These are phyloP conservation scores for Neurospora sp. DNA, from an alignment of 2,329 filamentous ascomycete species.

Conservation along the genomic window DNA sequence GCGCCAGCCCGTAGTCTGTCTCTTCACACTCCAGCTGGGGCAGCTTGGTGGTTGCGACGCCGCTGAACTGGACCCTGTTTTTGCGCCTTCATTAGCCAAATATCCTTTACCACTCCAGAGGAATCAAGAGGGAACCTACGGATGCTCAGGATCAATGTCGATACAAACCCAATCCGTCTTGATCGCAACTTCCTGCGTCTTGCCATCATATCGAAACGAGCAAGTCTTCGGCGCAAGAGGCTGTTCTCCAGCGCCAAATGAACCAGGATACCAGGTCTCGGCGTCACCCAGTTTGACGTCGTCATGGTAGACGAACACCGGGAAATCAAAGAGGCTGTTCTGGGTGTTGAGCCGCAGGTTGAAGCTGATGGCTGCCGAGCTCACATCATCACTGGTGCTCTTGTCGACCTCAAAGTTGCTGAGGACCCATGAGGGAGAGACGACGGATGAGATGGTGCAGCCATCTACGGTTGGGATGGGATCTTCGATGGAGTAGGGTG, in stretches of 20 bases:
- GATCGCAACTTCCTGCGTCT: conserved; percentile 8
- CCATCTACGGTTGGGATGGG: conserved; percentile 13
- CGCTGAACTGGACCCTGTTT: conserved; percentile 15
- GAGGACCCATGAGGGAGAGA: conserved; percentile 14
- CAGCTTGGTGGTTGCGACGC: conserved; percentile 11
- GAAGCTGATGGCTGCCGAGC: conserved; percentile 10
- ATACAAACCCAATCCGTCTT: conserved; percentile 16
- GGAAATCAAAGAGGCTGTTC: conserved; percentile 13
- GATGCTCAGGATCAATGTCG: conserved; percentile 15
- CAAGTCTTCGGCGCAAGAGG: conserved; percentile 15
- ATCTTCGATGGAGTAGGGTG: conserved; percentile 17
- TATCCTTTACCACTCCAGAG: not conserved
- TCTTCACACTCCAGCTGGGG: conserved; percentile 9
- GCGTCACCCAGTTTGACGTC: not conserved
- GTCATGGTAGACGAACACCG: conserved; percentile 12
- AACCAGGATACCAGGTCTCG: conserved; percentile 13
- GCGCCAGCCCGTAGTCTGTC: not conserved
- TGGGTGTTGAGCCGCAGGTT: conserved; percentile 11
- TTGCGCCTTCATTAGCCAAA: not conserved
- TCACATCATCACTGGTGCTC: not conserved
- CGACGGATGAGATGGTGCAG: conserved; percentile 17
- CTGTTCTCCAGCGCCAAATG: conserved; percentile 8
- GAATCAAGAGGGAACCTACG: conserved; percentile 9
- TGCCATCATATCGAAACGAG: conserved; percentile 8
- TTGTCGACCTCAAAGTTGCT: conserved; percentile 9